Evolutionary conservation across 202 grass and related monocot species (phyloP).

Genomic region (Dendrocalamus latiflorus): DNA sequence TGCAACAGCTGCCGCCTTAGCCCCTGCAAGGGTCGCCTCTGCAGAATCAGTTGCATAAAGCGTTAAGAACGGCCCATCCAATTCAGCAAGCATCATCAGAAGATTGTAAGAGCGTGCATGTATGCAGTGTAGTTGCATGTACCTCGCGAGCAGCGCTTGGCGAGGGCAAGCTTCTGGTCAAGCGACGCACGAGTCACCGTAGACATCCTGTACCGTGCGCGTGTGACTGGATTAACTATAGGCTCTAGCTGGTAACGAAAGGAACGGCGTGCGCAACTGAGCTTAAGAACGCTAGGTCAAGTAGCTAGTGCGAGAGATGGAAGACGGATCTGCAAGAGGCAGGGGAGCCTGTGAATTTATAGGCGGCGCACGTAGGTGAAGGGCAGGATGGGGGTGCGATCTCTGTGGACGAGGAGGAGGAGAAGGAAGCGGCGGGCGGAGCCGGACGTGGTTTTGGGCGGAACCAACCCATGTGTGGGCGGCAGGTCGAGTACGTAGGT

Average conservation of each 20-base stretch:
- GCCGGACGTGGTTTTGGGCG: slow-evolving; percentile 22
- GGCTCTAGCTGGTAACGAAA: not conserved
- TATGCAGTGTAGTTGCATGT: not conserved
- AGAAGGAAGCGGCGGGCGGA: not conserved
- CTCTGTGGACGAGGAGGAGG: not conserved
- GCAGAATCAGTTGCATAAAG: not conserved
- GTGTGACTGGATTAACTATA: not conserved
- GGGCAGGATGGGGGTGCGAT: no score
- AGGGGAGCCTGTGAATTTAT: not conserved
- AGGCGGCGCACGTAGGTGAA: not conserved
- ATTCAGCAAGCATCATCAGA: not conserved
- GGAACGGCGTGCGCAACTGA: not conserved
- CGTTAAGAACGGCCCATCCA: not conserved
- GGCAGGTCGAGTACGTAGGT: not conserved
- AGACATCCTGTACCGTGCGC: slow-evolving; percentile 6
- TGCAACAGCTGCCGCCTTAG: slow-evolving; percentile 54
- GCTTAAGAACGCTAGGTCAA: not conserved
- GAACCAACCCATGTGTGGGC: not conserved
- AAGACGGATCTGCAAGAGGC: not conserved
- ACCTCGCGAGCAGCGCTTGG: slow-evolving; percentile 58
- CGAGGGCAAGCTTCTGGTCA: slow-evolving; percentile 62
- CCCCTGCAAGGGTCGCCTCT: slow-evolving; percentile 56
- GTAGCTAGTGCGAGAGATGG: not conserved
- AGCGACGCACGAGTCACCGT: slow-evolving; percentile 44
- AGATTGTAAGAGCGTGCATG: not conserved